Evolutionary conservation across 305 asterid genomes (phyloP).

Genomic region (Fraxinus albicans): DNA sequence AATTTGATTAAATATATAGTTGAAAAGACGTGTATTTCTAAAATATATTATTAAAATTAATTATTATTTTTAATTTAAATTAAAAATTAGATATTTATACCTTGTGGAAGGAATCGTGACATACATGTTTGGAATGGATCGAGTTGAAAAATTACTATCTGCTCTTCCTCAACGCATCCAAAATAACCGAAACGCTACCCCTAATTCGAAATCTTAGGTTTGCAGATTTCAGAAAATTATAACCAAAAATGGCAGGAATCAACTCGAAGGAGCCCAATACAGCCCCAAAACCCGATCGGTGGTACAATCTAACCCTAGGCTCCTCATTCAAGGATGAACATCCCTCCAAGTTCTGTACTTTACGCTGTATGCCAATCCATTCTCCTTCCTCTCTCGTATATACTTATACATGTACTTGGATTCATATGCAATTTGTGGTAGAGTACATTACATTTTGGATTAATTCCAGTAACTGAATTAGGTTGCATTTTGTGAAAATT

Average conservation of each 20-base stretch:
- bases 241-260: conserved; percentile 54
- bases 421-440: not conserved
- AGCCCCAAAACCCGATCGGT: conserved; percentile 80
- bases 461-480: not conserved
- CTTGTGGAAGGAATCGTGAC: too few species aligned
- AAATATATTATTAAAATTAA: too few species aligned
- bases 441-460: not conserved
- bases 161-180: not conserved
- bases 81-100: too few species aligned
- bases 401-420: not conserved
- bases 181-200: not conserved
- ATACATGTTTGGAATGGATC: too few species aligned
- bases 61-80: too few species aligned
- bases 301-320: conserved; percentile 84
- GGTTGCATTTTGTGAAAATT: not conserved
- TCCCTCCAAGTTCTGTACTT: conserved; percentile 89
- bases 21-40: too few species aligned
- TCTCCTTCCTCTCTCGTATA: not conserved
- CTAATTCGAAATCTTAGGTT: not conserved
- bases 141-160: too few species aligned
- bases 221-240: not conserved
- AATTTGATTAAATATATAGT: too few species aligned
- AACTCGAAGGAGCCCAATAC: conserved; percentile 69
- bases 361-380: conserved; percentile 55
- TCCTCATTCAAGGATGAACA: conserved; percentile 76